Evolutionary conservation across 352 stramenopile species (phyloP), one percentile per base, ranked within the genome.

Genomic region (Phytophthora capsici): DNA sequence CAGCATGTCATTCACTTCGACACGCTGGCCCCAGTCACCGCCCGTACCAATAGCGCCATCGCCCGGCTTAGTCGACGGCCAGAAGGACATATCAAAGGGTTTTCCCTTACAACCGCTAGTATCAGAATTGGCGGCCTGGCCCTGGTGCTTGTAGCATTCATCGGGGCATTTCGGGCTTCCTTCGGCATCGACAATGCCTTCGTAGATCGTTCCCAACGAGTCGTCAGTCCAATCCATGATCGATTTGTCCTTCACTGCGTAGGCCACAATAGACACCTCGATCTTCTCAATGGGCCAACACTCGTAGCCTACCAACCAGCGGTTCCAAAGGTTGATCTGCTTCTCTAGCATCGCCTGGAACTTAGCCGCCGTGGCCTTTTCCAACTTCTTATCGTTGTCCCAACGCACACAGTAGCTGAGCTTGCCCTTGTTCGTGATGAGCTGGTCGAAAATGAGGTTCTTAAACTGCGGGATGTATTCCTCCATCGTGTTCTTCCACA

Each of bases 221-320:
- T 73, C 48, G 8, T 78, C 71, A 10, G 36, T 73, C 74, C 71
- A 83, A 48, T 76, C 71, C 54, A 83, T 64, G 43, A 78, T 52
- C 14, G 63, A 55, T 50, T 69, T 62, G 30, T 80, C 68, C 12
- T 59, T 61, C 14, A 80, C 71, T 1, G 71, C 71, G 7, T 67
- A 69, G 20, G 60, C 71, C 10, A 83, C 74, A 4, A 83, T 68
- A n/a, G 62, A 51, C 19, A 80, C 22, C 28, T 73, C 57, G 49
- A 78, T 67, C 19, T 69, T 68, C 2, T 71, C 48, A 16, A 52
- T 20, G 2, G 57, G 46, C 57, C 57, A 65, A 6, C 57, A 65
- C 6, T 57, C 28, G 28, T 57, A 65, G 3, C 57, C 57, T 0
- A 40, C 36, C 1, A 64, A 38, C 50, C 50, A 57, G 12, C 9